Conservation (phyloP, 331 rosid genomes). For the Pyrus hybrid region DNA sequence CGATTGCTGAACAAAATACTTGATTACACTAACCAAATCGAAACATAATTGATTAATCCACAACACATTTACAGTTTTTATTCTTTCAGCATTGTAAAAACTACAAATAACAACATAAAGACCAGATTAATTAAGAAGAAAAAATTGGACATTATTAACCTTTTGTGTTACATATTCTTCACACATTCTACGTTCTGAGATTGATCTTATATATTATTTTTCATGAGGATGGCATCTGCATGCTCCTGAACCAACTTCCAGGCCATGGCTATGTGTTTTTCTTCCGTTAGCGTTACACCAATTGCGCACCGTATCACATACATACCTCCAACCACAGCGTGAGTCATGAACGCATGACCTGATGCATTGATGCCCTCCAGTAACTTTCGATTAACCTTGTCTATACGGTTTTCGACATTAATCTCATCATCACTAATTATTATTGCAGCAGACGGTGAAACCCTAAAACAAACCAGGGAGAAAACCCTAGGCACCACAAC, state of each 20-base stretch:
- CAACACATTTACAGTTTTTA: too few relatives aligned
- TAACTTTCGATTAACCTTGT: constrained; percentile 4
- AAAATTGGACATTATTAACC: too few relatives aligned
- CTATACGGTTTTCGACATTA: background rate
- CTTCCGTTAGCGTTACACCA: constrained; percentile 22
- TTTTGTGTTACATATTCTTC: too few relatives aligned
- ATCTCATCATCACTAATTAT: background rate
- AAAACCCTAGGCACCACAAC: constrained; percentile 13
- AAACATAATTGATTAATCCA: too few relatives aligned
- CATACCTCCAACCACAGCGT: constrained; percentile 19
- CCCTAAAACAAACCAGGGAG: constrained; percentile 3
- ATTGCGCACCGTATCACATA: constrained; percentile 10
- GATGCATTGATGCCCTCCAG: constrained; percentile 20
- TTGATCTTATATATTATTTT: too few relatives aligned
- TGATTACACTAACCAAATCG: too few relatives aligned
- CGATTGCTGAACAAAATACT: too few relatives aligned
- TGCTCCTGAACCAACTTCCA: constrained; percentile 21
- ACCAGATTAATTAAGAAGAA: too few relatives aligned
- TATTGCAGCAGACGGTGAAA: background rate
- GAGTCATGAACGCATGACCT: constrained; percentile 17
- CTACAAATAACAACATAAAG: too few relatives aligned
- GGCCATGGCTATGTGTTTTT: constrained; percentile 12
- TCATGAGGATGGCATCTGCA: background rate
- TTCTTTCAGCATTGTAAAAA: too few relatives aligned
- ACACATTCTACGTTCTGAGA: too few relatives aligned